Evolutionary conservation across 495 filamentous ascomycete species (phyloP).

Genomic region (Letharia lupina): DNA sequence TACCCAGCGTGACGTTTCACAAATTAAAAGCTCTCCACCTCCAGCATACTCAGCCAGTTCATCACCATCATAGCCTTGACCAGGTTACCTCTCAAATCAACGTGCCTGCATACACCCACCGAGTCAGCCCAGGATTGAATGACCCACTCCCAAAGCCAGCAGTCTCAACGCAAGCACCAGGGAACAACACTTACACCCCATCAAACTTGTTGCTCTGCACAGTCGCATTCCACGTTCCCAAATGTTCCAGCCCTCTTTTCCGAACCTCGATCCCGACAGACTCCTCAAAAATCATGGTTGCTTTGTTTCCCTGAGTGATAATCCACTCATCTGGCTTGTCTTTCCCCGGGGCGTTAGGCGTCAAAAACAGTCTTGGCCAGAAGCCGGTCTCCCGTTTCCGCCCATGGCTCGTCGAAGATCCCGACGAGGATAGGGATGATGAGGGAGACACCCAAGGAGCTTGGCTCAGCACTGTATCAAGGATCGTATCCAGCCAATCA

Average conservation of each 20-base stretch:
- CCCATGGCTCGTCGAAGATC: slow-evolving; percentile 3
- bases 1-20: background rate
- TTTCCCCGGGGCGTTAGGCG: slow-evolving; percentile 45
- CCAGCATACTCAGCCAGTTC: slow-evolving; percentile 40
- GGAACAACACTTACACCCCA: slow-evolving; percentile 34
- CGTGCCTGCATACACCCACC: slow-evolving; percentile 28
- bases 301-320: slow-evolving; percentile 44
- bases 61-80: slow-evolving; percentile 51
- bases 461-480: slow-evolving; percentile 27
- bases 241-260: slow-evolving; percentile 39
- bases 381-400: slow-evolving; percentile 22
- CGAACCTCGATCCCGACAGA: slow-evolving; percentile 32
- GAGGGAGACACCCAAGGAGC: slow-evolving; percentile 26
- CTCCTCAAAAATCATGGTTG: slow-evolving; percentile 42
- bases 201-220: slow-evolving; percentile 45
- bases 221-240: slow-evolving; percentile 49
- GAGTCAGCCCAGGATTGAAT: slow-evolving; percentile 7
- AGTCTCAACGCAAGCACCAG: background rate
- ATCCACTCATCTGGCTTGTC: slow-evolving; percentile 47
- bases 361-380: slow-evolving; percentile 40
- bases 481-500: slow-evolving; percentile 37
- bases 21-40: slow-evolving; percentile 24
- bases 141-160: background rate
- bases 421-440: background rate
- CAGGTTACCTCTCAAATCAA: slow-evolving; percentile 45